These are phyloP conservation scores for Annona cherimola DNA, from an alignment of 164 flowering plant genomes.

Conservation along the genomic window DNA sequence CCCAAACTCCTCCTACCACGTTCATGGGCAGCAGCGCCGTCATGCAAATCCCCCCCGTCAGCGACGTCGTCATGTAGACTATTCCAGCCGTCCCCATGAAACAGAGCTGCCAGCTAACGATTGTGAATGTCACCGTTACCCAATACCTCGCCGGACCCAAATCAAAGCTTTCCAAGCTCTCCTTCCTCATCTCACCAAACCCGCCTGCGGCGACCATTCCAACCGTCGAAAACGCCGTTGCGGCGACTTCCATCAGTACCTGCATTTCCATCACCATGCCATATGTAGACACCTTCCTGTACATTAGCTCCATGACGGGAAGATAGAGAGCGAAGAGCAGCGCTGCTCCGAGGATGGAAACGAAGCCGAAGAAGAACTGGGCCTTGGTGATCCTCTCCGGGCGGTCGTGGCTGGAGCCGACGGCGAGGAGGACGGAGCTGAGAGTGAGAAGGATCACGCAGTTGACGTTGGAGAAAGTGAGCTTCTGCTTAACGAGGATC, in stretches of 20 bases:
- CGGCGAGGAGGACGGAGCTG: conserved; percentile 48
- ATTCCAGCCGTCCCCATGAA: conserved; percentile 86
- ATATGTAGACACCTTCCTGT: conserved; percentile 21
- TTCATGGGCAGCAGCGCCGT: conserved; percentile 66
- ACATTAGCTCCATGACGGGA: conserved; percentile 36
- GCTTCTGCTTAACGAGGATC: conserved; percentile 52
- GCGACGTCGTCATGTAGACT: conserved; percentile 60
- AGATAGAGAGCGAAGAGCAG: conserved; percentile 59
- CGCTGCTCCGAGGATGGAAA: conserved; percentile 58
- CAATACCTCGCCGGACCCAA: conserved; percentile 38
- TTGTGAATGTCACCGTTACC: conserved; percentile 33
- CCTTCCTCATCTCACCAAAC: conserved; percentile 43
- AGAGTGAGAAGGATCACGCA: conserved; percentile 59
- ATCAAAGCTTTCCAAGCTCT: conserved; percentile 33
- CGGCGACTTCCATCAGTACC: conserved; percentile 52
- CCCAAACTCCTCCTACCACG: conserved; percentile 59
- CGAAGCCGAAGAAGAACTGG: conserved; percentile 56
- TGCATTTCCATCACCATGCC: conserved; percentile 72
- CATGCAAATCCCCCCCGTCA: conserved; percentile 77
- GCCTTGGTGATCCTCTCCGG: conserved; percentile 30
- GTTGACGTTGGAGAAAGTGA: conserved; percentile 55
- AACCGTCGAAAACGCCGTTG: conserved; percentile 48
- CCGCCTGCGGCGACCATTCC: conserved; percentile 60
- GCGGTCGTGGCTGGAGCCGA: conserved; percentile 37
- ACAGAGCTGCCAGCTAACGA: conserved; percentile 63